These are phyloP conservation scores for Carex cristatella DNA, from an alignment of 176 grass and related monocot species.

Conservation along the genomic window DNA sequence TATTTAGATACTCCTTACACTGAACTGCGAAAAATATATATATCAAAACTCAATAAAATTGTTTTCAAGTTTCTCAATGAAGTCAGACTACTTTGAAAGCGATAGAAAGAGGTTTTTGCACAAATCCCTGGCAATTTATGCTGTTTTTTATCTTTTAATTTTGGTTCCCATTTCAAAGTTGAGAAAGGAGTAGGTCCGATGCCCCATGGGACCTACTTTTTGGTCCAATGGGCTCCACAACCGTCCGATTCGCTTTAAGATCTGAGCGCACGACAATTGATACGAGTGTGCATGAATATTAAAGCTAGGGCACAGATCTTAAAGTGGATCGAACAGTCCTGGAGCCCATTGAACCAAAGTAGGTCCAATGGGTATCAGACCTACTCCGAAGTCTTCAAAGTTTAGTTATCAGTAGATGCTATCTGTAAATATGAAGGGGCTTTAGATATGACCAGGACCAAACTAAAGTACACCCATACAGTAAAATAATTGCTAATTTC, in stretches of 20 bases:
- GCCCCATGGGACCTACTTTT: no score
- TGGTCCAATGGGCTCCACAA: no score
- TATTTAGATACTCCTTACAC: neutral
- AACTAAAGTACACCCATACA: neutral
- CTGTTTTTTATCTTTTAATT: neutral
- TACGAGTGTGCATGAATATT: no score
- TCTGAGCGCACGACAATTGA: no score
- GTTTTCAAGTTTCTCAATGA: neutral
- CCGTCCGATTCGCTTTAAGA: no score
- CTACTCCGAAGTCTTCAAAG: no score
- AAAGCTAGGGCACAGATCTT: no score
- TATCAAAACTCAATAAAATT: neutral
- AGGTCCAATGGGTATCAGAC: no score
- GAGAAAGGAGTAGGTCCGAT: no score
- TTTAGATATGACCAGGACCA: neutral
- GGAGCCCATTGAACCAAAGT: no score
- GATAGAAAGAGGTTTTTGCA: neutral
- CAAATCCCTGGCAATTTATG: neutral
- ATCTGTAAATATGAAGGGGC: neutral
- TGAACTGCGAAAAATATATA: neutral
- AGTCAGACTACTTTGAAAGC: neutral
- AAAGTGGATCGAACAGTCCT: no score
- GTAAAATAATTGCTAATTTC: neutral
- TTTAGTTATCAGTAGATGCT: conserved; percentile 1
- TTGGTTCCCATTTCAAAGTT: neutral